Evolutionary conservation across 192 early-diverging fungal genomes (phyloP), one percentile per base, ranked within the genome.

Genomic region (Chytriomyces confervae): DNA sequence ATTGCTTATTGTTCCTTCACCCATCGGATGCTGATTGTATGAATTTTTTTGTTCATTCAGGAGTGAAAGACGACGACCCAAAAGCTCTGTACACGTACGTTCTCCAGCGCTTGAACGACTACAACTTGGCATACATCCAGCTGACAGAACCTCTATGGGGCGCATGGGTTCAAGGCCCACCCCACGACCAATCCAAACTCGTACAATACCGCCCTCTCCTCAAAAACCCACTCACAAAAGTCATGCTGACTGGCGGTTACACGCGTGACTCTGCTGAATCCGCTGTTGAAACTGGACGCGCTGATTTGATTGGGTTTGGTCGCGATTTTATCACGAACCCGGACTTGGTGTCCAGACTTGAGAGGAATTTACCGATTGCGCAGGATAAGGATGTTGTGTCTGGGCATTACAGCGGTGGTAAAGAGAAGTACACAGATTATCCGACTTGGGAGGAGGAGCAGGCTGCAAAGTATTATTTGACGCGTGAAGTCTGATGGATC

Each of bases 321-420:
- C 61, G 81, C 5, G 53, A 80, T 13, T 88, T 86, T 78, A 82
- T 88, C 71, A 77, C 84, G 20, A 88, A 84, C 80, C 86, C 86
- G 27, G 86, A 88, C 69, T 73, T 86, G 44, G 80, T 82, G 13
- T 66, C 77, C 10, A 69, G 86, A 20, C 46, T 84, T 23, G 36
- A 71, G 1, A 66, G 72, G 51, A 82, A 81, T 13, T 53, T 62
- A 13, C 62, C 49, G 50, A 80, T 75, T 24, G 49, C 73, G 27
- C 79, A 80, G 1, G 67, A 82, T 24, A 49, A 13, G 43, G n/a
- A 10, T 24, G 80, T 84, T 53, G 62, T 75, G 43, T n/a, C 53
- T 13, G 53, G 53, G 20, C 53, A 57, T 57, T 85, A 87, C 47
- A 71, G 63, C 36, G 81, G 75, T 7, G 84, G 79, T 23, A 50